These are phyloP conservation scores for Phlebopus sp. DNA, from an alignment of 1,284 basidiomycete genomes.

Conservation along the genomic window DNA sequence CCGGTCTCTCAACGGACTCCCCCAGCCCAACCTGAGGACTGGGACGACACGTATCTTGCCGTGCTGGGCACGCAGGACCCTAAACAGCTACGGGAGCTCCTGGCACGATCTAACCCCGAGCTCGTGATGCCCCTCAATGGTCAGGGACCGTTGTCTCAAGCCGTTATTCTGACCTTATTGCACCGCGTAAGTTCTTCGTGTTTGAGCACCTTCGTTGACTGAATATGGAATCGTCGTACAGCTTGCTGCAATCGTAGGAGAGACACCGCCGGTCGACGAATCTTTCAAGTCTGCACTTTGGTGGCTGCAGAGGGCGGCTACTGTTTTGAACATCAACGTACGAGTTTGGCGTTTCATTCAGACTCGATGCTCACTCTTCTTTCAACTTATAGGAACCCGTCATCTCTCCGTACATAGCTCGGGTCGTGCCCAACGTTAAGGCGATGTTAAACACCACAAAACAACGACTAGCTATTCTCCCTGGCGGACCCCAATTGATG, in stretches of 20 bases:
- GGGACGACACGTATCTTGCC: slow-evolving; percentile 77
- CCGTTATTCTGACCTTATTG: slow-evolving; percentile 75
- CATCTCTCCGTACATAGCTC: slow-evolving; percentile 74
- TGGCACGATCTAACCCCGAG: slow-evolving; percentile 72
- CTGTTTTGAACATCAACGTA: slow-evolving; percentile 69
- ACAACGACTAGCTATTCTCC: slow-evolving; percentile 71
- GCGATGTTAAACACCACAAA: slow-evolving; percentile 71
- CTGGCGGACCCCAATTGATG: slow-evolving; percentile 60
- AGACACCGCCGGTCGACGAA: slow-evolving; percentile 72
- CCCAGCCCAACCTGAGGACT: slow-evolving; percentile 64
- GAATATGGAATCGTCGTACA: slow-evolving; percentile 28
- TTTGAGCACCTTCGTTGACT: slow-evolving; percentile 5
- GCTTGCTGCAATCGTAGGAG: slow-evolving; percentile 70
- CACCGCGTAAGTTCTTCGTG: slow-evolving; percentile 57
- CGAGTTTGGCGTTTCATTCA: slow-evolving; percentile 20
- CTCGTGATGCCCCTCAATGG: slow-evolving; percentile 73
- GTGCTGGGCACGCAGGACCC: slow-evolving; percentile 71
- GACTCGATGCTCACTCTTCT: slow-evolving; percentile 8
- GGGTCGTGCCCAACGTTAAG: slow-evolving; percentile 76
- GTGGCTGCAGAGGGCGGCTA: slow-evolving; percentile 77
- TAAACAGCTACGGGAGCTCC: slow-evolving; percentile 67
- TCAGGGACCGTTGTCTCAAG: slow-evolving; percentile 68
- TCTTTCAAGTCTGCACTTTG: slow-evolving; percentile 75
- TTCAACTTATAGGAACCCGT: slow-evolving; percentile 60
- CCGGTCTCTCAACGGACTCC: slow-evolving; percentile 48